These are phyloP conservation scores for Amphirosellinia nigrospora DNA, from an alignment of 495 filamentous ascomycete genomes.

Conservation along the genomic window DNA sequence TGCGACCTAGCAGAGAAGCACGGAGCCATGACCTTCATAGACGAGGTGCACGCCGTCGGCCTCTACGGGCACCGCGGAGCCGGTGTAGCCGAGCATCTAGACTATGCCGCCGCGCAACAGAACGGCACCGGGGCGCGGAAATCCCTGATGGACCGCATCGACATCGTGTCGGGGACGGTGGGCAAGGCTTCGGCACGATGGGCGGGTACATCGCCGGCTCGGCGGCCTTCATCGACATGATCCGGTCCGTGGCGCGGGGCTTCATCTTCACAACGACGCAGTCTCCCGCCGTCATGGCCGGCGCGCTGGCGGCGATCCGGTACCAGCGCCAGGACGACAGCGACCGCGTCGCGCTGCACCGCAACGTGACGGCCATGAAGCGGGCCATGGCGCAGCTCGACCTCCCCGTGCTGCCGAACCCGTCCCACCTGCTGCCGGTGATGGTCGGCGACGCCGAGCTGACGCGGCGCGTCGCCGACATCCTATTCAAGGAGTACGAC, in stretches of 20 bases:
- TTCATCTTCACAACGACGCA: slow-evolving; percentile 91
- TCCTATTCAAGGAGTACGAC: slow-evolving; percentile 74
- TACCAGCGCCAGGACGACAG: slow-evolving; percentile 72
- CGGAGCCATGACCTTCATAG: slow-evolving; percentile 83
- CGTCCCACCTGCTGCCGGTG: slow-evolving; percentile 80
- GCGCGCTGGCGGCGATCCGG: slow-evolving; percentile 77
- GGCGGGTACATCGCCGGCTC: slow-evolving; percentile 85
- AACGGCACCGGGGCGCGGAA: slow-evolving; percentile 39
- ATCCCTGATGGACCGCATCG: slow-evolving; percentile 81
- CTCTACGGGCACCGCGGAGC: slow-evolving; percentile 88
- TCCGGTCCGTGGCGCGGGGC: slow-evolving; percentile 81
- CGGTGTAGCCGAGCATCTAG: slow-evolving; percentile 85
- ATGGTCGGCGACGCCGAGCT: slow-evolving; percentile 81
- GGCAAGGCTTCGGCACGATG: slow-evolving; percentile 88
- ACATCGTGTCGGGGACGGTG: slow-evolving; percentile 84
- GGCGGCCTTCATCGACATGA: slow-evolving; percentile 74
- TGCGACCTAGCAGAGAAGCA: slow-evolving; percentile 86
- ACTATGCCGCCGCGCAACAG: slow-evolving; percentile 67
- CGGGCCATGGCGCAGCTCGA: slow-evolving; percentile 64
- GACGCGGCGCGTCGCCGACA: slow-evolving; percentile 74
- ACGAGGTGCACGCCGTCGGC: slow-evolving; percentile 89
- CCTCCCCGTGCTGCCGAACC: slow-evolving; percentile 86
- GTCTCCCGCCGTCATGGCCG: slow-evolving; percentile 83
- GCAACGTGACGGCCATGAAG: slow-evolving; percentile 83
- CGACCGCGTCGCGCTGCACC: slow-evolving; percentile 76